Evolutionary conservation across 495 filamentous ascomycete species (phyloP), one percentile per base, ranked within the genome.

Genomic region (Aspergillus homomorphus): DNA sequence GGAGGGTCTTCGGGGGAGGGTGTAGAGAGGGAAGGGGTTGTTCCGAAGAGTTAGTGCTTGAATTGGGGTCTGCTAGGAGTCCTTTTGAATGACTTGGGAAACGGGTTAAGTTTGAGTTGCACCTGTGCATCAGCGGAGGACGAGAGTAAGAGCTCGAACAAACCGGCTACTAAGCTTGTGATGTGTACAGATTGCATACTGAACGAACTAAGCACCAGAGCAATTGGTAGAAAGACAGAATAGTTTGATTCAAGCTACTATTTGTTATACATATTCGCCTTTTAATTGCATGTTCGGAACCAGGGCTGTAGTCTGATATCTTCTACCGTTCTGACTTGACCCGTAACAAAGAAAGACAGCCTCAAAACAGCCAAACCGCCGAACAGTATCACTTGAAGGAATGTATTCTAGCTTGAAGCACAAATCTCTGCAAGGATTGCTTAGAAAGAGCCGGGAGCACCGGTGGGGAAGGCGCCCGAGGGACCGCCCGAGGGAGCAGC

Each of bases 391-490:
- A 21, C 15, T 22, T 18, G 30, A 44, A 44, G 30, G 23, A 18
- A 28, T 10, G 48, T n/a, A 50, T 50, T 15, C 6, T 15, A 14
- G 46, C 5, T 4, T 24, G 10, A 21, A 50, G 46, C 21, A 24
- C 20, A 23, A 16, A 45, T 18, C 5, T 19, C 43, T 7, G 21
- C 19, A n/a, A 9, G 22, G 26, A 24, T 19, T 5, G 48, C 48
- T 51, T 51, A 51, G 48, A 51, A 51, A 51, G 48, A 51, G 24
- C 22, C 48, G 48, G 48, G 20, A 50, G 48, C 22, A 30, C 48
- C 48, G 19, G 48, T 26, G 23, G 48, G 48, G 15, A 14, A 23
- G 19, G 15, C 23, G 18, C 24, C 48, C 30, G 48, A 26, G 23
- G 24, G 5, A 51, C 23, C 15, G 22, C 48, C 48, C 1, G 48